Percentiles rank a stretch among this genome's conserved stretches.
Evolutionary conservation across 176 grass and related monocot species (phyloP).

Genomic region (Cenchrus fungigraminus): DNA sequence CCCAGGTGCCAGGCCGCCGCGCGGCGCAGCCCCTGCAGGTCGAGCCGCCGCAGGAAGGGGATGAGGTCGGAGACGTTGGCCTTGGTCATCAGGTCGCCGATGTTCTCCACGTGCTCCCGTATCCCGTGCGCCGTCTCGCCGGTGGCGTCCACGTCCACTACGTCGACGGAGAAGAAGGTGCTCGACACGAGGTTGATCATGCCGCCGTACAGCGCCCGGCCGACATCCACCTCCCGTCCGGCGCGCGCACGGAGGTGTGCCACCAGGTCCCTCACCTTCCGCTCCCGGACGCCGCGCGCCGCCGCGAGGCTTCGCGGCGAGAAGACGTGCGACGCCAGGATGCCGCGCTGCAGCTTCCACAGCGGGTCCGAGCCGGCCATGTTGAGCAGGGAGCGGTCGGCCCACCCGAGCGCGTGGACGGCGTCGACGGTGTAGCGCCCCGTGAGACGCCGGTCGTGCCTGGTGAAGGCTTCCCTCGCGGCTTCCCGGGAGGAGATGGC

Average conservation of each 20-base stretch:
- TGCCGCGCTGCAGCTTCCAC: slow-evolving; percentile 39
- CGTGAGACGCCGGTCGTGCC: slow-evolving; percentile 33
- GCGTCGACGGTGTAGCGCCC: slow-evolving; percentile 34
- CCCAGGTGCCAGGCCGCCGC: background rate
- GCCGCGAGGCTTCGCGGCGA: slow-evolving; percentile 22
- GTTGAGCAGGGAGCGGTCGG: slow-evolving; percentile 28
- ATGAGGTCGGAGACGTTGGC: slow-evolving; percentile 54
- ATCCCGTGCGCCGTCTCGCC: slow-evolving; percentile 28
- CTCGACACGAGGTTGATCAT: slow-evolving; percentile 44
- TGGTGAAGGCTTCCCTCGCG: slow-evolving; percentile 31
- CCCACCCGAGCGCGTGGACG: background rate
- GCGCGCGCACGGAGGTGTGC: background rate
- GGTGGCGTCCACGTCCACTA: slow-evolving; percentile 17
- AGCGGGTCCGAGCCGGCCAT: slow-evolving; percentile 24
- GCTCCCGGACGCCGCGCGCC: slow-evolving; percentile 15
- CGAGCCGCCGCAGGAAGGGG: slow-evolving; percentile 42
- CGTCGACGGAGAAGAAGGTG: slow-evolving; percentile 42
- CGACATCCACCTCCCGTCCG: slow-evolving; percentile 3
- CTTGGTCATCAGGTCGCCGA: background rate
- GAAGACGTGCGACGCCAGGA: slow-evolving; percentile 39
- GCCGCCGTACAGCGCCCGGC: background rate
- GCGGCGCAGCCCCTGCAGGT: slow-evolving; percentile 41
- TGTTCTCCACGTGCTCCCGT: background rate
- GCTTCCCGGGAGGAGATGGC: slow-evolving; percentile 41
- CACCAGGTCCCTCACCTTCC: slow-evolving; percentile 22